These are phyloP conservation scores for Agroathelia rolfsii DNA, from an alignment of 1,284 basidiomycete genomes.

Conservation along the genomic window DNA sequence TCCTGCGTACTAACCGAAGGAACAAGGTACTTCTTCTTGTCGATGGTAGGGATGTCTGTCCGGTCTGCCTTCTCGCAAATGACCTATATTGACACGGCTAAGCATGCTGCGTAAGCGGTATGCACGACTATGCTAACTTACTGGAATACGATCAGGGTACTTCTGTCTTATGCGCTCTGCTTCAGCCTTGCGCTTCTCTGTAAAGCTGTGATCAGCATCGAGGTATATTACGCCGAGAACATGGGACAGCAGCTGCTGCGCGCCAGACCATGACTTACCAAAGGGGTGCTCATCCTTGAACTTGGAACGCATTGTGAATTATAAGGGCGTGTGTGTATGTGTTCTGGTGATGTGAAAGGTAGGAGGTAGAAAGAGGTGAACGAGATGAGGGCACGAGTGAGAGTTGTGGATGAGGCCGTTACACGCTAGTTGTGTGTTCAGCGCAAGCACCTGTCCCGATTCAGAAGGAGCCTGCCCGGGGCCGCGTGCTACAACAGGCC, in stretches of 20 bases:
- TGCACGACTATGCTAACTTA: conserved; percentile 32
- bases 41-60: conserved; percentile 97
- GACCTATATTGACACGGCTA: conserved; percentile 46
- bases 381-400: conserved; percentile 1
- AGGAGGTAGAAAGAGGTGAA: background rate
- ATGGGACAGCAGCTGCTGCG: conserved; percentile 21
- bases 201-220: conserved; percentile 12
- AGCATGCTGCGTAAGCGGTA: conserved; percentile 11
- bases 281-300: conserved; percentile 99
- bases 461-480: no score
- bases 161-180: conserved; percentile 96
- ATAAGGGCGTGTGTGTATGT: conserved; percentile 1
- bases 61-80: conserved; percentile 99
- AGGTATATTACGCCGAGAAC: conserved; percentile 15
- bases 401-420: background rate
- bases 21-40: conserved; percentile 99
- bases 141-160: conserved; percentile 97
- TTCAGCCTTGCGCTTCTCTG: conserved; percentile 98
- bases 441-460: no score
- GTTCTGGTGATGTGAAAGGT: background rate
- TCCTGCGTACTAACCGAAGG: conserved; percentile 70
- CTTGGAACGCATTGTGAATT: conserved; percentile 77
- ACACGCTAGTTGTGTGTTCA: no score
- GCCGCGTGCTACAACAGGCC: no score
- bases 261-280: conserved; percentile 46